Conservation (phyloP, 768 basidiomycete species). For the Leccinum variicolor region DNA sequence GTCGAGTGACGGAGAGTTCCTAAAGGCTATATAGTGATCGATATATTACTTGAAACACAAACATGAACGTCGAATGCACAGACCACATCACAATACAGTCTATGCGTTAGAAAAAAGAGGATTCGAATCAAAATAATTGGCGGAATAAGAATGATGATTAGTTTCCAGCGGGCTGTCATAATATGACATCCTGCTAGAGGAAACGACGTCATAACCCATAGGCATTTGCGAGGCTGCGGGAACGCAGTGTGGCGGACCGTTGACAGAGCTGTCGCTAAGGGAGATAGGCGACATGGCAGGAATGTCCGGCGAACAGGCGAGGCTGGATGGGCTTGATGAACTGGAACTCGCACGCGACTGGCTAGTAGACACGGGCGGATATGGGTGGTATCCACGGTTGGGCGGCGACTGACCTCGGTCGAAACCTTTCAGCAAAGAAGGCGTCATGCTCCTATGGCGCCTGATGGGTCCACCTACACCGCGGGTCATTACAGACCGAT, state of each 20-base stretch:
- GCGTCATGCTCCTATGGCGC: slow-evolving; percentile 76
- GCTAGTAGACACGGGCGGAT: slow-evolving; percentile 32
- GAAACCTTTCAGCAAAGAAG: slow-evolving; percentile 52
- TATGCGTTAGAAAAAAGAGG: neutral
- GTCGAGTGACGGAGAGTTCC: slow-evolving; percentile 11
- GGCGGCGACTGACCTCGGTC: slow-evolving; percentile 47
- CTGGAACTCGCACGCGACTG: slow-evolving; percentile 31
- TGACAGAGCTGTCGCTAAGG: slow-evolving; percentile 10
- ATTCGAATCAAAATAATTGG: slow-evolving; percentile 21
- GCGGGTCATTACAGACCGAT: slow-evolving; percentile 21
- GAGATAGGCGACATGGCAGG: slow-evolving; percentile 20
- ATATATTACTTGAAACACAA: slow-evolving; percentile 17
- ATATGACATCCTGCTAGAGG: slow-evolving; percentile 25
- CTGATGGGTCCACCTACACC: slow-evolving; percentile 57
- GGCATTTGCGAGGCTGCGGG: slow-evolving; percentile 15
- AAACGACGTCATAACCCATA: slow-evolving; percentile 22
- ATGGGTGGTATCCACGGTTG: slow-evolving; percentile 56
- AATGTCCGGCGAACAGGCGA: slow-evolving; percentile 29
- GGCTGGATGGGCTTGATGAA: slow-evolving; percentile 30
- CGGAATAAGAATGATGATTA: slow-evolving; percentile 17
- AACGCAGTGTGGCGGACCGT: slow-evolving; percentile 22
- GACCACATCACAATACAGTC: neutral
- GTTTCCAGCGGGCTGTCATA: slow-evolving; percentile 25
- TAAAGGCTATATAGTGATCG: slow-evolving; percentile 15
- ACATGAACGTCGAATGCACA: neutral